Evolutionary conservation across 2,329 filamentous ascomycete species (phyloP), one percentile per base, ranked within the genome.

Genomic region (Rhexocercosporidium sp.): DNA sequence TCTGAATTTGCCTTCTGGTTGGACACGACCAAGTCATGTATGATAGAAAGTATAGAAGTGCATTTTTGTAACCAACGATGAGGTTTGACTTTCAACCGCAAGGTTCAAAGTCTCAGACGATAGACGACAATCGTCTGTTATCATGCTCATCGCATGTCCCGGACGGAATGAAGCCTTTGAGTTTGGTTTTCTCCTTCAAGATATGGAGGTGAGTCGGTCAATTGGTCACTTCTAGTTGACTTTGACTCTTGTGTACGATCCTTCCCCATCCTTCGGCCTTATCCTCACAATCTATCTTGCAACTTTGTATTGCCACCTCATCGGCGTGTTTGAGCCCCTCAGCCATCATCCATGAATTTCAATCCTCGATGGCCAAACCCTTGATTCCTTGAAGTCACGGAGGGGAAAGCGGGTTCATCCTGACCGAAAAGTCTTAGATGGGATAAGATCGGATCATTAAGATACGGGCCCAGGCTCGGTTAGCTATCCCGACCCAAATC

Each of bases 321-420:
- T 22, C 34, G 54, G 31, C 34, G 20, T 1, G 34, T 41, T 41
- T 27, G 54, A 25, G 37, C 34, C 11, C 27, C 54, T 25, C 54
- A 41, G 20, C 11, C n/a, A n/a, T n/a, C n/a, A n/a, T n/a, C 31
- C 31, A 57, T 6, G 22, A 7, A n/a, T n/a, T n/a, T n/a, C n/a
- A 27, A 31, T 37, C 51, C 18, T 16, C 29, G 53, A 34, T 22
- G 18, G 1, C 9, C 6, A 49, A 53, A n/a, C 34, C 51, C 51
- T 39, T 49, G 51, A 44, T 5, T 16, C 1, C 34, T 27, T 37
- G 46, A 25, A 27, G 37, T n/a, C n/a, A n/a, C n/a, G n/a, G n/a
- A n/a, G 47, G 16, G 16, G 22, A 54, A 34, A 18, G 27, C 34
- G 41, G n/a, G 53, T 44, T 66, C 60, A 34, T 53, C 41, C 60